Evolutionary conservation across 805 yeast species (phyloP).

Genomic region (Lipomyces sp.): DNA sequence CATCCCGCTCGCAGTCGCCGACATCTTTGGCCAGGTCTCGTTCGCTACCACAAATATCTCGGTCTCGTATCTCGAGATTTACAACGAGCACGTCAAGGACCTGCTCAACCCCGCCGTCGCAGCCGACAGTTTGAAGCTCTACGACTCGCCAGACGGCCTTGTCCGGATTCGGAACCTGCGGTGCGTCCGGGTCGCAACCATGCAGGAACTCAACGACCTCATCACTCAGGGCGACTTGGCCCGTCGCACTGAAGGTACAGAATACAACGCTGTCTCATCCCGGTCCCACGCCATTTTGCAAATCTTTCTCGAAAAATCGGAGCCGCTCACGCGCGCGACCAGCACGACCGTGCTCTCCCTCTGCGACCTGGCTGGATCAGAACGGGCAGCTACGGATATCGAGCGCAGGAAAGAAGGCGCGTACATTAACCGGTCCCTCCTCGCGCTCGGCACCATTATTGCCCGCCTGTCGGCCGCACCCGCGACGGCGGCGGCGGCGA

Average conservation of each 20-base stretch:
- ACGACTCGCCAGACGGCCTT: slow-evolving; percentile 82
- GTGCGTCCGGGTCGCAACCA: slow-evolving; percentile 60
- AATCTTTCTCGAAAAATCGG: slow-evolving; percentile 55
- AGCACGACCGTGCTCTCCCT: slow-evolving; percentile 64
- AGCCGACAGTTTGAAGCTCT: slow-evolving; percentile 65
- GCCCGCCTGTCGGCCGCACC: slow-evolving; percentile 64
- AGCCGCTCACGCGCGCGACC: slow-evolving; percentile 36
- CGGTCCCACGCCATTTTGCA: slow-evolving; percentile 90
- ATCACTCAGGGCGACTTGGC: slow-evolving; percentile 72
- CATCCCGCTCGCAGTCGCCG: slow-evolving; percentile 67
- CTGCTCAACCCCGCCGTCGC: slow-evolving; percentile 55
- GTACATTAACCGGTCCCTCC: slow-evolving; percentile 84
- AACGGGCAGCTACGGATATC: slow-evolving; percentile 70
- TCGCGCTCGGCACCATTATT: slow-evolving; percentile 92
- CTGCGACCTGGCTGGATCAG: slow-evolving; percentile 98
- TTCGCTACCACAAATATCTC: slow-evolving; percentile 49
- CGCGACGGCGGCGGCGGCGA: slow-evolving; percentile 20
- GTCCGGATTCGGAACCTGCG: slow-evolving; percentile 69
- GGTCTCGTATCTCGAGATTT: slow-evolving; percentile 81
- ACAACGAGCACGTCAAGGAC: slow-evolving; percentile 86
- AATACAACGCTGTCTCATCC: slow-evolving; percentile 83
- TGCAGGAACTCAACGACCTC: slow-evolving; percentile 63
- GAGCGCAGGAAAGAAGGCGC: slow-evolving; percentile 95
- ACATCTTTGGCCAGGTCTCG: slow-evolving; percentile 58
- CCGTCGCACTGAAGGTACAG: slow-evolving; percentile 85